phyloP scores from a whole-genome alignment of 129 eudicot species.

The Logfia minima region DNA sequence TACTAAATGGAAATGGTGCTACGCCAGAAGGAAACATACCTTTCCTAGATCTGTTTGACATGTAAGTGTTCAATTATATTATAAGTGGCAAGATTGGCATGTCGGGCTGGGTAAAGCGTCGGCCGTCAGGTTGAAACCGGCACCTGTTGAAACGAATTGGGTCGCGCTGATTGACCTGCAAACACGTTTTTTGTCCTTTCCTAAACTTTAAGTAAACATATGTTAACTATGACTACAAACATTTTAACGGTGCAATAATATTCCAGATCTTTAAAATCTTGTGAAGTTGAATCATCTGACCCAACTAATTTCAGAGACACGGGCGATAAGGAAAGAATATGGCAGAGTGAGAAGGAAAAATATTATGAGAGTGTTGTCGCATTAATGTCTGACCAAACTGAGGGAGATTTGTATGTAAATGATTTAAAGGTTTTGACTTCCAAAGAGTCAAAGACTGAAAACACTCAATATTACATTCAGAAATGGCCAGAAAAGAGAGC shows the following conservation, averaged over 20 bases:
- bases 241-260: no score
- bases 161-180: neutral
- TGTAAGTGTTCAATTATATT: slow-evolving; percentile 52
- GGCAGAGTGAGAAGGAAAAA: slow-evolving; percentile 95
- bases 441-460: slow-evolving; percentile 93
- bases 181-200: slow-evolving; percentile 7
- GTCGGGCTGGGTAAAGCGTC: neutral
- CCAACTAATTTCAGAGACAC: slow-evolving; percentile 56
- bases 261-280: neutral
- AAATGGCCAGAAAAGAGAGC: slow-evolving; percentile 81
- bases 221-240: neutral
- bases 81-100: neutral
- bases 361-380: slow-evolving; percentile 86
- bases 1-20: slow-evolving; percentile 93
- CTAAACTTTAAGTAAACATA: neutral
- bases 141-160: neutral
- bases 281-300: slow-evolving; percentile 23
- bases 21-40: slow-evolving; percentile 94
- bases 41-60: slow-evolving; percentile 82
- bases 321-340: slow-evolving; percentile 82
- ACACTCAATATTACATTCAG: slow-evolving; percentile 82
- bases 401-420: slow-evolving; percentile 56
- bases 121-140: neutral
- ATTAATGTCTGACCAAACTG: slow-evolving; percentile 79
- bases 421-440: slow-evolving; percentile 71